A percentile compares a stretch with the other conserved stretches of the same genome.
Evolutionary conservation across 805 yeast species (phyloP).

Genomic region (Pichia heedii): DNA sequence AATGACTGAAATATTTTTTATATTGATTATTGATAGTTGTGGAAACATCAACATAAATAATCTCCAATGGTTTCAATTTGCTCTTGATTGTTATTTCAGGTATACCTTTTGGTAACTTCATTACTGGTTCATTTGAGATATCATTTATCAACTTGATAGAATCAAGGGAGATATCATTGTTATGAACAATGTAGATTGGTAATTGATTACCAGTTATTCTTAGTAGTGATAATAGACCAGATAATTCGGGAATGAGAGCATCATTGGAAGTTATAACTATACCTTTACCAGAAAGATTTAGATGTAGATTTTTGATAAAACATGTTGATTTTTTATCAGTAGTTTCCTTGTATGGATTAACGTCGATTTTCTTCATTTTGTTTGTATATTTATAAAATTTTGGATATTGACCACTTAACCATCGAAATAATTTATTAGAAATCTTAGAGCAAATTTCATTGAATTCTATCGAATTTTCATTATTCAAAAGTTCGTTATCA

Average conservation of each 20-base stretch:
- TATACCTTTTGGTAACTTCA: conserved; percentile 20
- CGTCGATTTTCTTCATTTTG: conserved; percentile 7
- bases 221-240: conserved; percentile 39
- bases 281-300: conserved; percentile 36
- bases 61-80: conserved; percentile 21
- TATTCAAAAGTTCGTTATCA: conserved; percentile 3
- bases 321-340: conserved; percentile 12
- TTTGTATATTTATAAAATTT: conserved; percentile 29
- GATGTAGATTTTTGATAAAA: conserved; percentile 23
- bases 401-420: conserved; percentile 34
- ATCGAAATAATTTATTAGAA: conserved; percentile 29
- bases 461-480: conserved; percentile 1
- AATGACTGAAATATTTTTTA: conserved; percentile 19
- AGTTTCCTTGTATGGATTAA: conserved; percentile 9
- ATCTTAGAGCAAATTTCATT: conserved; percentile 11
- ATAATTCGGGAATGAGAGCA: conserved; percentile 35
- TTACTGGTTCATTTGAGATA: conserved; percentile 28
- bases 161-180: conserved; percentile 26
- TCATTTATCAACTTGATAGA: conserved; percentile 28
- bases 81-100: conserved; percentile 14
- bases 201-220: conserved; percentile 39
- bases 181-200: conserved; percentile 42
- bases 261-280: conserved; percentile 46
- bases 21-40: conserved; percentile 19
- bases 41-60: conserved; percentile 28